Evolutionary conservation across 2,329 filamentous ascomycete genomes (phyloP), one percentile per base, ranked within the genome.

Genomic region (Trichoderma arundinaceum): DNA sequence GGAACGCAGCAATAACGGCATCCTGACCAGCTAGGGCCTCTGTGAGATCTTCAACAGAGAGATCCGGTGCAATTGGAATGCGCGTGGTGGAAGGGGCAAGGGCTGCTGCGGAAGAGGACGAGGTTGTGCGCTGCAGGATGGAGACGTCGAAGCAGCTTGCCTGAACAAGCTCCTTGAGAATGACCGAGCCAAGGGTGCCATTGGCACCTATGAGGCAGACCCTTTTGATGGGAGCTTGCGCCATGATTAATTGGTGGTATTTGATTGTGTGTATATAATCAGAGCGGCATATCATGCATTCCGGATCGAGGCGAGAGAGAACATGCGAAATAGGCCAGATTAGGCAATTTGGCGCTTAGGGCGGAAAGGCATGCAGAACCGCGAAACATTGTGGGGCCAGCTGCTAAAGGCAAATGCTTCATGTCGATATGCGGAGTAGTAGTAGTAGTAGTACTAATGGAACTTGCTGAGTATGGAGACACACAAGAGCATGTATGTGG

Each of bases 1-100:
- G 75, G 43, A 79, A 73, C 0, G 75, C 74, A 7, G 75, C 74
- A 44, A 89, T 73, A 19, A 89, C 80, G 10, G 84, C 88, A 70
- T 89, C 86, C 61, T 87, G 82, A 13, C 82, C 84, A 44, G 78
- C 70, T 58, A 90, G 80, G 0, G 82, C 83, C 0, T 77, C 66
- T 4, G 77, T 79, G 7, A 90, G 71, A 13, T 74, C 74, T 0
- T 75, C 70, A n/a, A 76, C 67, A 6, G 71, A 62, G 53, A 78
- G 71, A 28, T 72, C 71, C 15, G 73, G 71, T 3, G 73, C 71
- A 52, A 77, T 70, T 63, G 71, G 64, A 66, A 77, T 68, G 32
- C 69, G 66, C 6, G 32, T n/a, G 9, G 54, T 64, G 3, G 66
- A 66, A 15, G 72, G n/a, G 4, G 67, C 61, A 1, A 68, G 68